Base-by-base conservation (phyloP, 192 early-diverging fungal species). In the Backusella circina region DNA sequence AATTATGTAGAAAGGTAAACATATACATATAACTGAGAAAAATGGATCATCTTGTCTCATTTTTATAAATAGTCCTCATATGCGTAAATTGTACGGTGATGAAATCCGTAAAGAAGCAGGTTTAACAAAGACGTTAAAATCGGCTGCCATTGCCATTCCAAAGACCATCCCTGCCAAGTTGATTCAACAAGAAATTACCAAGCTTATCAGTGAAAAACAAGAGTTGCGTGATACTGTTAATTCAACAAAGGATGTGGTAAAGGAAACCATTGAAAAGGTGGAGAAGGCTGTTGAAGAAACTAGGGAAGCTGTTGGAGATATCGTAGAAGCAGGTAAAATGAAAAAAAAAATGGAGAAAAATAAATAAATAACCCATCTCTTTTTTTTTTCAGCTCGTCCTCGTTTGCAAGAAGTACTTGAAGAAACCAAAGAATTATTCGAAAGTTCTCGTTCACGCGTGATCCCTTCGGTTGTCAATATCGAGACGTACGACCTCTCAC, bases 1-100 rank as follows among this genome's bases (percentile, higher is more conserved):
- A 82, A 88, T 61, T 95, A 92, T 76, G 96, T 99, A 36, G 96
- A 98, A 71, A 54, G 71, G 82, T 83, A 79, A 15, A 18, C 32
- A 70, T 15, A 71, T 3, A 32, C 5, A 18, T 31, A 10, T 3
- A 16, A 10, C n/a, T n/a, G 3, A 31, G 21, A 50, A 32, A 38
- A n/a, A 12, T n/a, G 1, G 2, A 0, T n/a, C 31, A 37, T 21
- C 16, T 67, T n/a, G 37, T 51, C 16, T 61, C 9, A 64, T 2
- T 30, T 67, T 67, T 9, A 64, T 47, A 18, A 21, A 30, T 78
- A 88, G 90, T 15, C 97, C 96, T 61, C 95, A 98, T 78, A 96
- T 97, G 96, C 85, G 88, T 26, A 89, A 91, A 77, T 80, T 94
- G 37, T 98, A 98, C 77, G 97, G 97, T 30, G 84, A 88, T 26